Evolutionary conservation across 2,329 filamentous ascomycete species (phyloP).

Genomic region (Penicillium sp.): DNA sequence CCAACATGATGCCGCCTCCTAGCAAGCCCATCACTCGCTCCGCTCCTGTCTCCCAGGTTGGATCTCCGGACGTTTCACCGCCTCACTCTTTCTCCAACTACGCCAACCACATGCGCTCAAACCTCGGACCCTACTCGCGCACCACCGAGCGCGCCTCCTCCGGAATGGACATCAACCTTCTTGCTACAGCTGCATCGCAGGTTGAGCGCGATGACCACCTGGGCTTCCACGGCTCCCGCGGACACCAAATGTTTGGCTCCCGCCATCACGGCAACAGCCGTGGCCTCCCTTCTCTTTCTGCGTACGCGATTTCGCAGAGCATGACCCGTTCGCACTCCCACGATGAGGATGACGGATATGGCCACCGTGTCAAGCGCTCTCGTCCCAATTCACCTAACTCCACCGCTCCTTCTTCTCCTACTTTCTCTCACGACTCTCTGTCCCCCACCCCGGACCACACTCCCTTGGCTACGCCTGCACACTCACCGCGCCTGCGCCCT

Average conservation of each 20-base stretch:
- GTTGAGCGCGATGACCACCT: constrained; percentile 60
- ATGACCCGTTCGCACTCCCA: constrained; percentile 88
- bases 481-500: constrained; percentile 85
- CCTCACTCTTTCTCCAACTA: constrained; percentile 76
- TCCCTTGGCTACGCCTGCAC: constrained; percentile 93
- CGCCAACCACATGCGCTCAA: constrained; percentile 56
- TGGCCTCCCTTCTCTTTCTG: constrained; percentile 70
- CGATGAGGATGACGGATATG: constrained; percentile 70
- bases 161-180: constrained; percentile 61
- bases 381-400: constrained; percentile 91
- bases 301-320: constrained; percentile 70
- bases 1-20: constrained; percentile 74
- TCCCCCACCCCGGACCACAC: constrained; percentile 97
- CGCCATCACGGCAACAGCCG: constrained; percentile 46
- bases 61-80: constrained; percentile 92
- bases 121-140: constrained; percentile 54
- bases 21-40: constrained; percentile 79
- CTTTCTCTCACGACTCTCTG: constrained; percentile 91
- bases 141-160: constrained; percentile 48
- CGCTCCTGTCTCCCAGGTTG: constrained; percentile 78
- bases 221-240: constrained; percentile 40
- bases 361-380: constrained; percentile 75
- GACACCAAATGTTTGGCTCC: constrained; percentile 46
- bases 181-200: constrained; percentile 66
- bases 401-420: constrained; percentile 91